These are phyloP conservation scores for Millerago galiae DNA, from an alignment of 805 yeast species.

Conservation along the genomic window DNA sequence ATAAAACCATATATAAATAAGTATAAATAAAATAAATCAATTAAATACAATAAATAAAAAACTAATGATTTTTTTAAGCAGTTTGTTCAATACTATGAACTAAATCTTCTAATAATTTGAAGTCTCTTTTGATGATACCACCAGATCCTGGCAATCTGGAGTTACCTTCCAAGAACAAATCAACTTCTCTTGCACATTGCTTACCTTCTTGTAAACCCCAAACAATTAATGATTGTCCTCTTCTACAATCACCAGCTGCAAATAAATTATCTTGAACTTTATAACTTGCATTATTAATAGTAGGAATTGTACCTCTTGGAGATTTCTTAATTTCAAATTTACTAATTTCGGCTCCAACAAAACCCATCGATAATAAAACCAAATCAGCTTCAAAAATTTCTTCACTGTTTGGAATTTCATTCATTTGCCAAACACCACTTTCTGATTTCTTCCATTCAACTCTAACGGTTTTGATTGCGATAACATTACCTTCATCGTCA, in stretches of 20 bases:
- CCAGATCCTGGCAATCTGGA: slow-evolving; percentile 92
- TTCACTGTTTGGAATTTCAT: slow-evolving; percentile 92
- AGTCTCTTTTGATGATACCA: slow-evolving; percentile 81
- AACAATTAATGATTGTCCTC: slow-evolving; percentile 96
- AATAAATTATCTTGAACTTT: slow-evolving; percentile 68
- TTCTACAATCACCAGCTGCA: slow-evolving; percentile 98
- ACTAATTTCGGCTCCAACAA: slow-evolving; percentile 90
- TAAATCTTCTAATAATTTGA: slow-evolving; percentile 66
- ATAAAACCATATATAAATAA: neutral
- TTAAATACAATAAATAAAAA: neutral
- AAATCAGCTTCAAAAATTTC: slow-evolving; percentile 93
- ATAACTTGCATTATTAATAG: slow-evolving; percentile 53
- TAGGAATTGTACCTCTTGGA: slow-evolving; percentile 76
- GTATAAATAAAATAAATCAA: neutral
- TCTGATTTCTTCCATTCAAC: slow-evolving; percentile 98
- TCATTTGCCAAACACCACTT: slow-evolving; percentile 98
- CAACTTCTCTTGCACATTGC: slow-evolving; percentile 96
- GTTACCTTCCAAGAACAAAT: slow-evolving; percentile 66
- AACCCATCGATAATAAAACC: slow-evolving; percentile 94
- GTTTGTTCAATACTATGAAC: slow-evolving; percentile 30
- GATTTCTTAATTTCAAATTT: slow-evolving; percentile 61
- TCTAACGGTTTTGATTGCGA: slow-evolving; percentile 91
- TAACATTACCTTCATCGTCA: slow-evolving; percentile 91
- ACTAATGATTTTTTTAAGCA: slow-evolving; percentile 6
- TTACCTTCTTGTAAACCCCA: slow-evolving; percentile 99